phyloP scores from a whole-genome alignment of 495 filamentous ascomycete genomes.

The Trichoderma erinaceum region DNA sequence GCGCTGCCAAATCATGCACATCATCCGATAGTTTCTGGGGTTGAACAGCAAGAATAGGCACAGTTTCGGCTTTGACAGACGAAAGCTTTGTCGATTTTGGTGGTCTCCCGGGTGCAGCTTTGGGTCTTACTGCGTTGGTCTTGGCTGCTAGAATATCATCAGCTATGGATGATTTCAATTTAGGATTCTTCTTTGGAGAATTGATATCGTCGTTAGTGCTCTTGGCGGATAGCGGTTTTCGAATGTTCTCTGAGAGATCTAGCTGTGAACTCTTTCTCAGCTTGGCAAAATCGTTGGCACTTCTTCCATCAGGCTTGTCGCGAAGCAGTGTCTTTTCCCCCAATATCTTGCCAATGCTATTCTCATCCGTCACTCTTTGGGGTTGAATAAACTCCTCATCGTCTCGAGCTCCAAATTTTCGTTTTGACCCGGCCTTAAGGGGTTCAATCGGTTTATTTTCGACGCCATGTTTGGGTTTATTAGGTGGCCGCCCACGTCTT shows the following conservation, averaged over 20 bases:
- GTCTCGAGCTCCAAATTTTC: conserved; percentile 28
- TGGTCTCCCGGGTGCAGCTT: background rate
- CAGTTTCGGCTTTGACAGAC: background rate
- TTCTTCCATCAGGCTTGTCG: conserved; percentile 21
- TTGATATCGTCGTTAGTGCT: conserved; percentile 42
- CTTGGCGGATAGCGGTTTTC: conserved; percentile 39
- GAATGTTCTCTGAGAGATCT: conserved; percentile 19
- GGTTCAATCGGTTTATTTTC: conserved; percentile 16
- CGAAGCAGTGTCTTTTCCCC: background rate
- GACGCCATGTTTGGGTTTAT: conserved; percentile 16
- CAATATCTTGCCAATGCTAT: background rate
- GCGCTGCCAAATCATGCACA: conserved; percentile 20
- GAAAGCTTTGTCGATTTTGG: conserved; percentile 17
- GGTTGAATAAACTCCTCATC: conserved; percentile 19
- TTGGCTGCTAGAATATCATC: conserved; percentile 27
- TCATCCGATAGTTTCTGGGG: background rate
- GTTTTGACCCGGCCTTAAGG: conserved; percentile 27
- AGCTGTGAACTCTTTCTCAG: conserved; percentile 25
- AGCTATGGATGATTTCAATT: conserved; percentile 20
- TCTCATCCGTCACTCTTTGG: background rate
- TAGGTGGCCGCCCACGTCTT: conserved; percentile 1
- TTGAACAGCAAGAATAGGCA: background rate
- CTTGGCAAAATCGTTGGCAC: conserved; percentile 32
- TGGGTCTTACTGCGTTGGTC: conserved; percentile 17
- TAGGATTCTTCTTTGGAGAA: conserved; percentile 33